A percentile compares a stretch with the other conserved stretches of the same genome.
Conservation (phyloP, 495 filamentous ascomycete genomes). For the Hyaloscypha hepaticicola region DNA sequence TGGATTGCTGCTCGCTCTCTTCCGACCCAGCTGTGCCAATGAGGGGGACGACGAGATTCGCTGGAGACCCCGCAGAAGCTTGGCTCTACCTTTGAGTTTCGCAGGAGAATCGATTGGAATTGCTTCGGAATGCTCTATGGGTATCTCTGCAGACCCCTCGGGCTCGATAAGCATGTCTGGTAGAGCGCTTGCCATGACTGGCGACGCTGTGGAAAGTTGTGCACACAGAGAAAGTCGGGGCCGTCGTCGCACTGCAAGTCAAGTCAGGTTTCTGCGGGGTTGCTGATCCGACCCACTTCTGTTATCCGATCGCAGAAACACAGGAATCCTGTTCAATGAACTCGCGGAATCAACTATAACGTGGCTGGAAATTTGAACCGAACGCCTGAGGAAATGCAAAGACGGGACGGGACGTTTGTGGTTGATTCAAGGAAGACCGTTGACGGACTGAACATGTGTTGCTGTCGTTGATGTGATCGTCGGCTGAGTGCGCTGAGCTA, state of each 20-base stretch:
- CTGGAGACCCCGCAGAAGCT: slow-evolving; percentile 75
- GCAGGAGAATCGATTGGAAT: slow-evolving; percentile 46
- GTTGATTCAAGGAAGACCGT: slow-evolving; percentile 1
- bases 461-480: not conserved
- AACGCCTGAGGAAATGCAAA: not conserved
- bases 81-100: slow-evolving; percentile 72
- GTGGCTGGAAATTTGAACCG: not conserved
- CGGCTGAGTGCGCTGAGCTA: not conserved
- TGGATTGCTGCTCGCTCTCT: slow-evolving; percentile 65
- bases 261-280: not conserved
- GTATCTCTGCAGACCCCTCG: slow-evolving; percentile 3
- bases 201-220: not conserved
- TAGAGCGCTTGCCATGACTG: slow-evolving; percentile 27
- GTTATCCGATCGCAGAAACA: not conserved
- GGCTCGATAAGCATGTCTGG: slow-evolving; percentile 24
- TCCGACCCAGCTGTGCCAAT: slow-evolving; percentile 61
- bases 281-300: not conserved
- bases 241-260: not conserved
- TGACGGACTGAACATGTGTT: slow-evolving; percentile 3
- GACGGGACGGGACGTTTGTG: not conserved
- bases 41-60: slow-evolving; percentile 88
- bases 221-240: not conserved
- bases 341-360: not conserved
- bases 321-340: not conserved
- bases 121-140: slow-evolving; percentile 29